Base-by-base conservation (phyloP, 495 filamentous ascomycete genomes). In the Tuber melanosporum region DNA sequence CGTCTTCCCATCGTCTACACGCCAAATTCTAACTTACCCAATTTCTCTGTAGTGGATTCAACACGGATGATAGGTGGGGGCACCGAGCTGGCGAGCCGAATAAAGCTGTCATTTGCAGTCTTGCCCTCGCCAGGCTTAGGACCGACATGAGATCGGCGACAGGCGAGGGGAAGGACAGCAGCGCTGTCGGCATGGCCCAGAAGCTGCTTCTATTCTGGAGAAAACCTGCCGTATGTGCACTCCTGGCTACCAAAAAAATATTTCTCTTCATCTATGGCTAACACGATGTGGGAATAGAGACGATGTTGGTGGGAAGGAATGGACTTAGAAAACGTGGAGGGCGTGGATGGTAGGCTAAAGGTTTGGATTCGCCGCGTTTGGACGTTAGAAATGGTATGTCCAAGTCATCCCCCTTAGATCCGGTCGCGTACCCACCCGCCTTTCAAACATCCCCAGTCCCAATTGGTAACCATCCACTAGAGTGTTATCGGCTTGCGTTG, bases 271-370 rank as follows among this genome's bases (percentile, higher is more conserved):
- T n/a, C n/a, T 15, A 36, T 42, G 32, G 41, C 70, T 82, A 44
- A 79, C 70, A 14, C 7, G 9, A 71, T 43, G 46, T 74, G 41
- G 41, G 62, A 26, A 14, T 19, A 83, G 82, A 88, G 95, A 71
- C 88, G 95, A 83, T 99, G 95, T 86, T 99, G 95, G 95, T 99
- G 95, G 95, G 95, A 98, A 84, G 96, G 95, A 14, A 91, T 98
- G n/a, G 95, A 98, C 82, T 87, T 99, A 36, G 89, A 93, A 26
- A 85, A 91, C 74, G 92, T 99, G 20, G 96, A 97, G 71, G 95
- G 95, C 17, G 89, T 98, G 22, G 91, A 97, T 49, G 96, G 95
- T 43, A 92, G 91, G 80, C 86, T 99, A 82, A 99, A 98, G 85
- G 93, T 98, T 77, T 99, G 95, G 95, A 97, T 98, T 81, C 88